These are phyloP conservation scores for Metarhizium album DNA, from an alignment of 2,329 filamentous ascomycete genomes.

Conservation along the genomic window DNA sequence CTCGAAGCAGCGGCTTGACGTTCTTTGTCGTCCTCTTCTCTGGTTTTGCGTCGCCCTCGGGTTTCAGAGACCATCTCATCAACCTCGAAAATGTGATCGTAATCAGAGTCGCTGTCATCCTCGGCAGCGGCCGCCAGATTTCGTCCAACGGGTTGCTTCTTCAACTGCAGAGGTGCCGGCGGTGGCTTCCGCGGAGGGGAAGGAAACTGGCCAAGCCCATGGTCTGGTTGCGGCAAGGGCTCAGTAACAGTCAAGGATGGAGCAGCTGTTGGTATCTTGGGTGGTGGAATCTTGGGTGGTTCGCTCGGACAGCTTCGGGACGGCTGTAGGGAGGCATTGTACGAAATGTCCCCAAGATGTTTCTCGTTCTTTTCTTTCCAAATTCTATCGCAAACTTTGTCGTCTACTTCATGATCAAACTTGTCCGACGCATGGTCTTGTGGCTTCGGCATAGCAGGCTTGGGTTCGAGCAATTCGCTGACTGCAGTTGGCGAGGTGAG, in stretches of 20 bases:
- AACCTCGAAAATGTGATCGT: conserved; percentile 65
- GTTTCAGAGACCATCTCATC: conserved; percentile 49
- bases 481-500: conserved; percentile 32
- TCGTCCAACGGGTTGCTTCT: conserved; percentile 15
- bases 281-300: conserved; percentile 42
- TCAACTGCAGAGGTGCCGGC: conserved; percentile 71
- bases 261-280: conserved; percentile 31
- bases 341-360: conserved; percentile 34
- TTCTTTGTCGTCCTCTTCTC: conserved; percentile 76
- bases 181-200: conserved; percentile 68
- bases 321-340: conserved; percentile 41
- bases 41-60: conserved; percentile 70
- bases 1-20: conserved; percentile 57
- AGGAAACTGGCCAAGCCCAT: conserved; percentile 39
- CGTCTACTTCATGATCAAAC: conserved; percentile 44
- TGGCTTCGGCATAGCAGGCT: conserved; percentile 48
- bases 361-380: conserved; percentile 34
- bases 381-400: conserved; percentile 33
- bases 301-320: conserved; percentile 44
- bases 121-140: conserved; percentile 25
- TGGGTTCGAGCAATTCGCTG: conserved; percentile 41
- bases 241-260: conserved; percentile 31
- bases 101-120: conserved; percentile 69
- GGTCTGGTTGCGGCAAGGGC: conserved; percentile 32
- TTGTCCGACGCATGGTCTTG: conserved; percentile 48